Conservation (phyloP, 495 filamentous ascomycete genomes). For the Neurospora sp. region DNA sequence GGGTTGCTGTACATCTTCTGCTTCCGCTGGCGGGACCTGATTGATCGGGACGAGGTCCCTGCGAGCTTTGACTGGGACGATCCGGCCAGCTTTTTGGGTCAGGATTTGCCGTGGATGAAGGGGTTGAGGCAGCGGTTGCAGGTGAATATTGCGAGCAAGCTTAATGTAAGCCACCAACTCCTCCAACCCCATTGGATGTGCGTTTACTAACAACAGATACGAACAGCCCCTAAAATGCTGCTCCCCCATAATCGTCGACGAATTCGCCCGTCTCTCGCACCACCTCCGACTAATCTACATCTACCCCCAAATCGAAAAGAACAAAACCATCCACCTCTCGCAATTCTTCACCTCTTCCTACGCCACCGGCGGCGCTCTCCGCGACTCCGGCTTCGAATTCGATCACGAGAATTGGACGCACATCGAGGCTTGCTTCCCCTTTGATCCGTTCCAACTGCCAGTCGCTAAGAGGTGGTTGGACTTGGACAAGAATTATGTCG, state of each 20-base stretch:
- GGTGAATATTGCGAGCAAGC: constrained; percentile 66
- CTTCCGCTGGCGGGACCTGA: constrained; percentile 91
- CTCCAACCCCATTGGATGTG: neutral
- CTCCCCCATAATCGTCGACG: constrained; percentile 78
- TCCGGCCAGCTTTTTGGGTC: constrained; percentile 40
- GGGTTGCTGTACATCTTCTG: constrained; percentile 84
- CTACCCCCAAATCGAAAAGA: constrained; percentile 76
- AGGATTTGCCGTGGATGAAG: constrained; percentile 63
- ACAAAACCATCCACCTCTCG: constrained; percentile 69
- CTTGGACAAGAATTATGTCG: constrained; percentile 69
- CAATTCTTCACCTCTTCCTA: constrained; percentile 42
- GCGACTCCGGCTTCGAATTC: constrained; percentile 54
- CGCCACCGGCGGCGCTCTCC: constrained; percentile 36
- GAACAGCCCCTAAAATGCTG: constrained; percentile 75
- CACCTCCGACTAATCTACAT: constrained; percentile 62
- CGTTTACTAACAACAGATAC: neutral
- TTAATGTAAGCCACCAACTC: constrained; percentile 45
- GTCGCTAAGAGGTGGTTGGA: constrained; percentile 66
- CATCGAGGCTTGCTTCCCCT: constrained; percentile 91
- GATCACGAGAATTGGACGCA: constrained; percentile 62
- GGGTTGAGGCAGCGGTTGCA: constrained; percentile 62
- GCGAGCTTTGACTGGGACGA: constrained; percentile 45
- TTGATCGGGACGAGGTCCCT: constrained; percentile 36
- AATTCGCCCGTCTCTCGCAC: constrained; percentile 79
- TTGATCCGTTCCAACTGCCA: constrained; percentile 88